These are phyloP conservation scores for Paecilomyces sp. DNA, from an alignment of 2,329 filamentous ascomycete genomes.

Conservation along the genomic window DNA sequence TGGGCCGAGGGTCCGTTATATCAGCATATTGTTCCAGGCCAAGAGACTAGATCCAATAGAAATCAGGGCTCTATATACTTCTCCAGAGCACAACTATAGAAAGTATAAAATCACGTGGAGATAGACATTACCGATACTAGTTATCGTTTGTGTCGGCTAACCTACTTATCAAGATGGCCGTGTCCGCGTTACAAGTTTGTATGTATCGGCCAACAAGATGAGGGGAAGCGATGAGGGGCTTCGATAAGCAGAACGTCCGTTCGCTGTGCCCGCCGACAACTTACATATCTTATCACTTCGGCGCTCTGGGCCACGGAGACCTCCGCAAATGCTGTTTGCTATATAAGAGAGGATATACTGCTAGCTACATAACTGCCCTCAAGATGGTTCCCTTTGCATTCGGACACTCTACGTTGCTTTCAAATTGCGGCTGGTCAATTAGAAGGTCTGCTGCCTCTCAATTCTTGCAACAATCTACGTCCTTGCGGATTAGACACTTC, in stretches of 20 bases:
- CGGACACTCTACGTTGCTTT: neutral
- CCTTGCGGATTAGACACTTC: neutral
- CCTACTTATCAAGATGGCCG: neutral
- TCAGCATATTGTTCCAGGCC: too few species aligned
- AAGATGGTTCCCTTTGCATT: neutral
- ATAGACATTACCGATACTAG: neutral
- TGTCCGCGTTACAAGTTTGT: neutral
- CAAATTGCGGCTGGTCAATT: neutral
- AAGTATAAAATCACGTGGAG: neutral
- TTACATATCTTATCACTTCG: neutral
- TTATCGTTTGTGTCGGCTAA: neutral
- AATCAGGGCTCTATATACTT: too few species aligned
- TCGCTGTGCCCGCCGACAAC: neutral
- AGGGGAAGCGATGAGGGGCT: neutral
- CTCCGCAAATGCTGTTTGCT: neutral
- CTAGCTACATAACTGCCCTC: neutral
- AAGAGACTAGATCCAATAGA: too few species aligned
- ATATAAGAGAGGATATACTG: neutral
- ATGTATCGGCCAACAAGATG: neutral
- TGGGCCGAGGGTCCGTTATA: too few species aligned
- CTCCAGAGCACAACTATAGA: too few species aligned
- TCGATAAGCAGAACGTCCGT: neutral
- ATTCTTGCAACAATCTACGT: neutral
- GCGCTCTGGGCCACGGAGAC: neutral
- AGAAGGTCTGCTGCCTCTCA: neutral